Evolutionary conservation across 768 basidiomycete genomes (phyloP).

Genomic region (Phlebiopsis flavidoalba): DNA sequence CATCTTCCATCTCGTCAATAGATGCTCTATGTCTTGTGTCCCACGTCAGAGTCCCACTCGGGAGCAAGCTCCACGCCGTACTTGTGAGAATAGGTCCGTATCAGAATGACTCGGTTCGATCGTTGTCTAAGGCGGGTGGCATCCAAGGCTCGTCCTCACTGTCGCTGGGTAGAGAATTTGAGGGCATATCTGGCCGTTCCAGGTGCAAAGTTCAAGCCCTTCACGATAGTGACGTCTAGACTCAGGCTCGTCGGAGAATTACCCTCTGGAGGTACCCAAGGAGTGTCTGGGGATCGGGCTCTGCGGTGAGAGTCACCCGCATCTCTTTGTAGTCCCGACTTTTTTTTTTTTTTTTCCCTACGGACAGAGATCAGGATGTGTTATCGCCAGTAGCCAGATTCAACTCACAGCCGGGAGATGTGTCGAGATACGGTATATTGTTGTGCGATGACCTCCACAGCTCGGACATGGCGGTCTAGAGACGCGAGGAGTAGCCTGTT

Average conservation of each 20-base stretch:
- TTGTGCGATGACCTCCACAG: too few relatives aligned
- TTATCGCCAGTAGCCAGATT: neutral
- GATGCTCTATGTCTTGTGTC: neutral
- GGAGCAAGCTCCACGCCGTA: neutral
- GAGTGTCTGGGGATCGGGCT: neutral
- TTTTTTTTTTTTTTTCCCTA: too few relatives aligned
- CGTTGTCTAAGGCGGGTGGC: neutral
- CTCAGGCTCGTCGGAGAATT: neutral
- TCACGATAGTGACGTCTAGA: neutral
- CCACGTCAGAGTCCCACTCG: neutral
- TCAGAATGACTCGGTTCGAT: neutral
- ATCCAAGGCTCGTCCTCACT: neutral
- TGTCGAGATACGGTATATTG: too few relatives aligned
- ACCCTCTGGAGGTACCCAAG: neutral
- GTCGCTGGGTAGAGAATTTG: neutral
- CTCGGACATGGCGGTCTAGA: too few relatives aligned
- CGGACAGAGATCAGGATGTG: neutral
- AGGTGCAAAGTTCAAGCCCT: neutral
- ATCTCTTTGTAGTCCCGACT: neutral
- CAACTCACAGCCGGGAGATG: neutral
- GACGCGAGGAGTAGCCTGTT: too few relatives aligned
- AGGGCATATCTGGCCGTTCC: neutral
- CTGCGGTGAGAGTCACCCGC: neutral
- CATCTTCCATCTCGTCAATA: neutral
- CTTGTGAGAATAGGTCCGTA: neutral